Evolutionary conservation across 139 green algal genomes (phyloP).

Genomic region (Limnomonas spitsbergensis): DNA sequence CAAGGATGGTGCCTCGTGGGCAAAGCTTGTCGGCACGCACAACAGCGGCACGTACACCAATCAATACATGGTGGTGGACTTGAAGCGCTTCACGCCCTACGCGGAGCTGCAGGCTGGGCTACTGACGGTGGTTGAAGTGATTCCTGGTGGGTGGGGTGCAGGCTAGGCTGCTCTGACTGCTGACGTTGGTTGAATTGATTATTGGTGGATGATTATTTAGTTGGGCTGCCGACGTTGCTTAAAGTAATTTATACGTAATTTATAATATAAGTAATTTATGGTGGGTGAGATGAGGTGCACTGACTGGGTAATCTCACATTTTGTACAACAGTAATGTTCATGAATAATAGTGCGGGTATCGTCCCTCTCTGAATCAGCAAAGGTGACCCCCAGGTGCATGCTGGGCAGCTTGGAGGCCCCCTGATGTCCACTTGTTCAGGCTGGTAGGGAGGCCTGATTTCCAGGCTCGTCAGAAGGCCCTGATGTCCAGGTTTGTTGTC

Average conservation of each 20-base stretch:
- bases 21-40: conserved; percentile 48
- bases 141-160: conserved; percentile 37
- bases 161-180: conserved; percentile 39
- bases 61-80: conserved; percentile 70
- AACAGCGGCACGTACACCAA: conserved; percentile 64
- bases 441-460: no score
- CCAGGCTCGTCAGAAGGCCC: no score
- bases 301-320: no score
- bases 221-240: conserved; percentile 59
- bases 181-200: conserved; percentile 69
- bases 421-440: no score
- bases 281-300: not conserved
- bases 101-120: conserved; percentile 48
- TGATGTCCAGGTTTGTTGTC: no score
- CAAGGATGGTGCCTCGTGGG: conserved; percentile 51
- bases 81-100: conserved; percentile 63
- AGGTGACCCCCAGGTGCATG: no score
- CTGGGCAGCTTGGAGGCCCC: no score
- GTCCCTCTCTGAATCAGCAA: no score
- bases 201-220: conserved; percentile 33
- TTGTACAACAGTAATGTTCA: no score
- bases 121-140: conserved; percentile 67
- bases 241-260: conserved; percentile 52
- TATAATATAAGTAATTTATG: not conserved
- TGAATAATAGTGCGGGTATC: no score